Evolutionary conservation across 2,329 filamentous ascomycete species (phyloP).

Genomic region (Exophiala sp.): DNA sequence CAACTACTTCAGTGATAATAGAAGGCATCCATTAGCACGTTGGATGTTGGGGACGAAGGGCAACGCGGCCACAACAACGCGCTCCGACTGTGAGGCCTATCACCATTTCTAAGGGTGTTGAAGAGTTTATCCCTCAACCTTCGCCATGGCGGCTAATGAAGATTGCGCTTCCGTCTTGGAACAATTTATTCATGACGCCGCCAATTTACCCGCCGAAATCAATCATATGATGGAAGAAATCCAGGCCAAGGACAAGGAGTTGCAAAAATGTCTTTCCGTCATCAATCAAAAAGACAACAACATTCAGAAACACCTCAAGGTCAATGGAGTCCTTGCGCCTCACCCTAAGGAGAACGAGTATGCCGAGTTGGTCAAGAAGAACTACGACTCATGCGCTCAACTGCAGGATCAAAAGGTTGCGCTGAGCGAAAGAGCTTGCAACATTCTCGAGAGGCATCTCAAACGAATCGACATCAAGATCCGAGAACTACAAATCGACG

Average conservation of each 20-base stretch:
- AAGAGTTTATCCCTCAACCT: neutral
- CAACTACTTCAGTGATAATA: too few species aligned
- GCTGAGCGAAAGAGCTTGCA: slow-evolving; percentile 57
- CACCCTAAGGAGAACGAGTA: slow-evolving; percentile 64
- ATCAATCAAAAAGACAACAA: slow-evolving; percentile 58
- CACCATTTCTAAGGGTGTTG: neutral
- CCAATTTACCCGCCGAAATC: slow-evolving; percentile 62
- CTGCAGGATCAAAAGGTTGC: slow-evolving; percentile 62
- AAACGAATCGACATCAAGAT: slow-evolving; percentile 62
- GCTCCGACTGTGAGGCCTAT: neutral
- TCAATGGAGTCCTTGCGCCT: slow-evolving; percentile 58
- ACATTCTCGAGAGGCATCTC: slow-evolving; percentile 60
- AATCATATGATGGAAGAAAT: slow-evolving; percentile 65
- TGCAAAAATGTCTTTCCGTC: slow-evolving; percentile 54
- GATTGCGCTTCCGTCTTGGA: slow-evolving; percentile 63
- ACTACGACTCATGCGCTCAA: slow-evolving; percentile 55
- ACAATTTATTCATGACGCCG: slow-evolving; percentile 63
- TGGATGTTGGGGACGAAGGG: too few species aligned
- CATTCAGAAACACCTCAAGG: slow-evolving; percentile 64
- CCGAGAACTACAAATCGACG: slow-evolving; percentile 56
- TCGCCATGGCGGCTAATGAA: slow-evolving; percentile 49
- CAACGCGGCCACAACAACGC: too few species aligned
- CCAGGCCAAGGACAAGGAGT: slow-evolving; percentile 60
- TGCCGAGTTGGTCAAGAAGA: slow-evolving; percentile 54
- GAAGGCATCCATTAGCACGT: too few species aligned